Conservation (phyloP, 768 basidiomycete genomes). For the Pholiota conissans region DNA sequence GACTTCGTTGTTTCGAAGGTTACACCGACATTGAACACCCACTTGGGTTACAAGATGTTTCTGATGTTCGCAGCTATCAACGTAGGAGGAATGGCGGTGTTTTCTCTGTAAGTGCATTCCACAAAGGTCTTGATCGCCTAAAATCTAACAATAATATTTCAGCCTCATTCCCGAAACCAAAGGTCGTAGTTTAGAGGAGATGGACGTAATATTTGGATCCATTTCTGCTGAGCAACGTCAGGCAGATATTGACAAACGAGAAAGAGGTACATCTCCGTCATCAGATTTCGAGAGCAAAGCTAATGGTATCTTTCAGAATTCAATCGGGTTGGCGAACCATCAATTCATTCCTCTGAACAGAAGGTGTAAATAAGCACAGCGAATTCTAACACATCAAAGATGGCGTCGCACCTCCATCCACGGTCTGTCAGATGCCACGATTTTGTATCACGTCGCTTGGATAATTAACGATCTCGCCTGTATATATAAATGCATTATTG, state of each 20-base stretch:
- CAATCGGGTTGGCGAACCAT: slow-evolving; percentile 1
- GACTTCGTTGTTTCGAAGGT: slow-evolving; percentile 58
- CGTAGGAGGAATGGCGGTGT: slow-evolving; percentile 65
- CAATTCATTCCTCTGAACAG: slow-evolving; percentile 6
- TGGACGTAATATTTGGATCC: slow-evolving; percentile 57
- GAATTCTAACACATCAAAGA: too few species aligned
- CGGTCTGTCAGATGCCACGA: neutral
- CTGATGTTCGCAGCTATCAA: slow-evolving; percentile 78
- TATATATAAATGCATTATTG: neutral
- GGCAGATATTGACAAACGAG: slow-evolving; percentile 48
- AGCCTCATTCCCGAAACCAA: slow-evolving; percentile 66
- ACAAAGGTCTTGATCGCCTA: neutral
- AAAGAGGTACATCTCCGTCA: slow-evolving; percentile 29
- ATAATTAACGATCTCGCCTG: neutral
- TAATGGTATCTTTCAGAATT: slow-evolving; percentile 4
- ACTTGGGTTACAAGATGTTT: slow-evolving; percentile 74
- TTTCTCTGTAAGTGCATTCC: slow-evolving; percentile 51
- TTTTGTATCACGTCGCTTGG: neutral
- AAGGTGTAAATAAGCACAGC: neutral
- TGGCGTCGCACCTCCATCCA: neutral
- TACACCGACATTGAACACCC: slow-evolving; percentile 61
- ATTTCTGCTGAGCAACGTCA: slow-evolving; percentile 54
- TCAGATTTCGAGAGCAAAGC: neutral
- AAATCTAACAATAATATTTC: neutral
- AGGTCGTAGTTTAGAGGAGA: slow-evolving; percentile 53